Evolutionary conservation across 2,329 filamentous ascomycete genomes (phyloP).

Genomic region (Colletotrichum falcatum): DNA sequence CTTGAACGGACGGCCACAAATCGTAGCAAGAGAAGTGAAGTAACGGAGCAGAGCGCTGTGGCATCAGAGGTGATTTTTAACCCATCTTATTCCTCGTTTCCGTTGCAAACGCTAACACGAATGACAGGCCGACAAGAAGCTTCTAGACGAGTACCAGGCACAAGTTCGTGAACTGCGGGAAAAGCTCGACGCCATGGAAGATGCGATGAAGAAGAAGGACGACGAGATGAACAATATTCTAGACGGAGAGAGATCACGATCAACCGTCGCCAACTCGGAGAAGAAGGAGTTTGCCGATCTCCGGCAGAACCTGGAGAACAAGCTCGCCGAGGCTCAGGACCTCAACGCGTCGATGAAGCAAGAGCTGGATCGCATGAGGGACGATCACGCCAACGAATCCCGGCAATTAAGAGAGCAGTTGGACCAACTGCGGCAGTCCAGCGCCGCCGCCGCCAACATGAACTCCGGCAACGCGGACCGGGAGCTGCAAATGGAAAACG

Average conservation of each 20-base stretch:
- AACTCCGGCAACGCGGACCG: slow-evolving; percentile 55
- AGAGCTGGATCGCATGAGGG: slow-evolving; percentile 80
- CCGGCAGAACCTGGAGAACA: slow-evolving; percentile 76
- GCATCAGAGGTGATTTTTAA: slow-evolving; percentile 54
- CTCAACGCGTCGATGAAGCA: slow-evolving; percentile 84
- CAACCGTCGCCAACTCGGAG: slow-evolving; percentile 67
- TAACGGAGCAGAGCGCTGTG: slow-evolving; percentile 49
- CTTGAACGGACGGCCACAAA: slow-evolving; percentile 57
- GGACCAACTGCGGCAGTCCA: slow-evolving; percentile 60
- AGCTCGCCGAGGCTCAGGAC: slow-evolving; percentile 78
- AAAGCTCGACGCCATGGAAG: slow-evolving; percentile 79
- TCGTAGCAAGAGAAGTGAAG: slow-evolving; percentile 45
- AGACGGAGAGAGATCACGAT: slow-evolving; percentile 68
- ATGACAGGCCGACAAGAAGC: slow-evolving; percentile 72
- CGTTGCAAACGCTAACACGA: slow-evolving; percentile 37
- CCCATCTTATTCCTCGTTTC: slow-evolving; percentile 31
- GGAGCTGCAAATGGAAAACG: slow-evolving; percentile 76
- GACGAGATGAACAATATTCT: slow-evolving; percentile 72
- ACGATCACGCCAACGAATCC: slow-evolving; percentile 74
- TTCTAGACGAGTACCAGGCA: slow-evolving; percentile 82
- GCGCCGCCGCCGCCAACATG: slow-evolving; percentile 29
- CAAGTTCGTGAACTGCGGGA: slow-evolving; percentile 81
- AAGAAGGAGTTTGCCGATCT: slow-evolving; percentile 79
- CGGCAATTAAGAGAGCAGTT: slow-evolving; percentile 74
- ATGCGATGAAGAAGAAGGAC: slow-evolving; percentile 76